A percentile compares a stretch with the other conserved stretches of the same genome.
phyloP scores from a whole-genome alignment of 331 rosid genomes.

The Erythrophleum ivorense region DNA sequence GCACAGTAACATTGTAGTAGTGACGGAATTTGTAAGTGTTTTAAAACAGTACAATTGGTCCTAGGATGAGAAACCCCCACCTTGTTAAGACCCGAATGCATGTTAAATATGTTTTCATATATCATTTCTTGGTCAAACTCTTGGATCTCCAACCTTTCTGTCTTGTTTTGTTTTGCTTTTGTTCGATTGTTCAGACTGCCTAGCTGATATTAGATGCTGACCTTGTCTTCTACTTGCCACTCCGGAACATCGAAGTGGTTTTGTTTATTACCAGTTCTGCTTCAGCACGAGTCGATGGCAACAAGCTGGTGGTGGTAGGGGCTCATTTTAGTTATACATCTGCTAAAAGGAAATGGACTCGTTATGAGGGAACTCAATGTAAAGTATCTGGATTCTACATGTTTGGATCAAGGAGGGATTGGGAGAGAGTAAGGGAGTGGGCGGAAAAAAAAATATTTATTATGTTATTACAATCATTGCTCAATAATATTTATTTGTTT shows the following conservation, averaged over 20 bases:
- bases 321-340: background rate
- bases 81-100: background rate
- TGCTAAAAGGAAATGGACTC: background rate
- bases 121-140: background rate
- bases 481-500: no score
- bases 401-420: no score
- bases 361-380: background rate
- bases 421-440: no score
- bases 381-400: background rate
- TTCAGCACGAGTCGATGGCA: background rate
- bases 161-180: no score
- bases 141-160: background rate
- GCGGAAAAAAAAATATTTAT: no score
- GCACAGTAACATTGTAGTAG: conserved; percentile 30
- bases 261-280: background rate
- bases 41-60: background rate
- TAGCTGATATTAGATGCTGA: background rate
- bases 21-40: background rate
- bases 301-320: background rate
- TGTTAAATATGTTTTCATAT: background rate
- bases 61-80: background rate
- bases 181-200: background rate
- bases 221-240: conserved; percentile 1
- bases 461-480: no score
- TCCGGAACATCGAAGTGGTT: background rate